Base-by-base conservation (phyloP, 192 early-diverging fungal genomes). In the Umbelopsis sp. region DNA sequence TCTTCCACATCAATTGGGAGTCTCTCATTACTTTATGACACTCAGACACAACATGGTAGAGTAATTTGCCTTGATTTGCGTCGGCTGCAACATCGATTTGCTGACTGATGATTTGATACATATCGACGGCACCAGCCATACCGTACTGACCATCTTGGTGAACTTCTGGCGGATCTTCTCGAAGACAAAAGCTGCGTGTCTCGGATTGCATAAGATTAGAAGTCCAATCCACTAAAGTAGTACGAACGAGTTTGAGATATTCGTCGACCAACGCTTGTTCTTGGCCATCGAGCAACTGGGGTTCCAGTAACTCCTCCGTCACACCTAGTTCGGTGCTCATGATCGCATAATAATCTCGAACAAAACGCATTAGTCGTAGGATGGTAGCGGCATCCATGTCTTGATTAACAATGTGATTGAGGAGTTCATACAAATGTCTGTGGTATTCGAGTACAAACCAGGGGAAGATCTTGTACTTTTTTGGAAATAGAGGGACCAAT, bases 31-130 rank as follows among this genome's bases (percentile, higher is more conserved):
- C 85, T 65, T 87, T 85, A 65, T 86, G 82, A 79, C 95, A 98
- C 77, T 92, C 85, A 74, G 82, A 78, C 9, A 95, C 80, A 8
- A 99, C 93, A 74, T 98, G 91, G 78, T 88, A 93, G 31, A 98
- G 83, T 38, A 99, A 83, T 66, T 91, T 93, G n/a, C 91, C 95
- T n/a, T 95, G 89, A 43, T 91, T 91, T 1, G 95, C 91, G 43
- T 90, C 86, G 16, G 85, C 84, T 0, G 95, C 96, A 25, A 99
- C 79, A 70, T 95, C 93, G 21, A 99, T 88, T 81, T 99, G 96
- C 83, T 99, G 95, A 77, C 97, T 97, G 65, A 99, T 90, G 85
- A 99, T 98, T 81, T 98, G 94, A 83, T 98, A 99, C 77, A 98
- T 84, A 54, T 95, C 90, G 38, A 94, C 91, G 0, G 95, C 91